phyloP scores from a whole-genome alignment of 805 yeast genomes.

The Barnettozyma salicaria region DNA sequence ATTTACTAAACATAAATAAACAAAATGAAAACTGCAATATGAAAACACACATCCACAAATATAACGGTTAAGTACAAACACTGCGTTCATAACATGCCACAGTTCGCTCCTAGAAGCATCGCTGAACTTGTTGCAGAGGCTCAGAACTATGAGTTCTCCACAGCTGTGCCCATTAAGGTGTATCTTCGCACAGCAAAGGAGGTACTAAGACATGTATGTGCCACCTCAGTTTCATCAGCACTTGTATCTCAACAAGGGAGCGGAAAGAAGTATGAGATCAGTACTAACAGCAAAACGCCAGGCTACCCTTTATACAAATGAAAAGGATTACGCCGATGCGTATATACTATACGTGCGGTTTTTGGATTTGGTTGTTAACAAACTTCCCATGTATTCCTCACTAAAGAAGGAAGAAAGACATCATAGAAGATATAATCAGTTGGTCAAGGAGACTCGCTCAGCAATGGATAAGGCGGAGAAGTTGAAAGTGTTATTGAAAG shows the following conservation, averaged over 20 bases:
- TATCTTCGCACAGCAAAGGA: conserved; percentile 52
- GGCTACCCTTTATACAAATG: conserved; percentile 40
- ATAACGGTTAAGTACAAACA: no score
- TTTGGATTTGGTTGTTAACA: conserved; percentile 49
- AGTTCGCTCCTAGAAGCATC: conserved; percentile 15
- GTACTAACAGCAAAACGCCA: conserved; percentile 17
- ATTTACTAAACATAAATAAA: no score
- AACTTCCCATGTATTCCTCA: conserved; percentile 42
- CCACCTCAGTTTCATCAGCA: conserved; percentile 2
- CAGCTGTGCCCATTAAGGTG: conserved; percentile 41
- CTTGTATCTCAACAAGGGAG: conserved; percentile 1
- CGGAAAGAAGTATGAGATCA: background rate
- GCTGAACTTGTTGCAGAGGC: conserved; percentile 43
- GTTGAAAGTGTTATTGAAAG: conserved; percentile 27
- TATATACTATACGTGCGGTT: conserved; percentile 53
- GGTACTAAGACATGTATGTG: conserved; percentile 37
- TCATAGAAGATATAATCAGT: conserved; percentile 12
- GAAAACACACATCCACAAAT: background rate
- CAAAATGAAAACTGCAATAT: no score
- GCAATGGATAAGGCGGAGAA: conserved; percentile 22
- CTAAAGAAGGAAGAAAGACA: conserved; percentile 24
- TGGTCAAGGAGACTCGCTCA: conserved; percentile 18
- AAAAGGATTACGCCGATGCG: conserved; percentile 41
- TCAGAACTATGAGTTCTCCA: conserved; percentile 46
- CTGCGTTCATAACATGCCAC: no score